Conservation (phyloP, 352 stramenopile genomes). For the Phytophthora fragariae region DNA sequence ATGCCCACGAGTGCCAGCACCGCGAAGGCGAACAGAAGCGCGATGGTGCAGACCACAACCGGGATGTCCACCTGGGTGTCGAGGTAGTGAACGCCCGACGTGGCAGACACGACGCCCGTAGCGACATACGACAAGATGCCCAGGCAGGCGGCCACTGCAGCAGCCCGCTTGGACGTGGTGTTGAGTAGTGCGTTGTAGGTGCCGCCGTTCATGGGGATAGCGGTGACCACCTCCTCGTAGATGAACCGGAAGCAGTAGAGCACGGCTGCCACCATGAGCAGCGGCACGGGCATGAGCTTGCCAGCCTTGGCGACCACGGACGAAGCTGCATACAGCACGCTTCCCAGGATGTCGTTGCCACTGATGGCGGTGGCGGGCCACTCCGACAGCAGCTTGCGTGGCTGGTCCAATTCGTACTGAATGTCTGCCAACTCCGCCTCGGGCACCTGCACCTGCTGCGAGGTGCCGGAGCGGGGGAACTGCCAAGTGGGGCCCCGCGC, state of each 20-base stretch:
- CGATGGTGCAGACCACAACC: slow-evolving; percentile 44
- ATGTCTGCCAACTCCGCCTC: slow-evolving; percentile 41
- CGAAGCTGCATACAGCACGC: slow-evolving; percentile 69
- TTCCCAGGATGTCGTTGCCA: slow-evolving; percentile 91
- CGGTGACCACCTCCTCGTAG: slow-evolving; percentile 88
- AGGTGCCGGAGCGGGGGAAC: slow-evolving; percentile 40
- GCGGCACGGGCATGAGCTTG: slow-evolving; percentile 78
- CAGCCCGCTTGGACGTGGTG: slow-evolving; percentile 84
- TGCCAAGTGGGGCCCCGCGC: slow-evolving; percentile 38
- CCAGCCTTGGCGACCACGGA: slow-evolving; percentile 56
- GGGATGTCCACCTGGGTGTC: slow-evolving; percentile 64
- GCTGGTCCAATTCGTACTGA: slow-evolving; percentile 31
- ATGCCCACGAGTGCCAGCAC: slow-evolving; percentile 81
- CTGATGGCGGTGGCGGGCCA: slow-evolving; percentile 87
- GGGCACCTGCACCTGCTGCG: slow-evolving; percentile 38
- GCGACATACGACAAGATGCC: slow-evolving; percentile 92
- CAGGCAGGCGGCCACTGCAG: slow-evolving; percentile 77
- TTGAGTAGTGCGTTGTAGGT: slow-evolving; percentile 92
- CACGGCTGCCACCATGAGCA: slow-evolving; percentile 70
- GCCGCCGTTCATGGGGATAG: slow-evolving; percentile 88
- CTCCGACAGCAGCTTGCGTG: slow-evolving; percentile 51
- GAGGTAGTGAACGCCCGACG: slow-evolving; percentile 80
- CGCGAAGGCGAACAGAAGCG: slow-evolving; percentile 79
- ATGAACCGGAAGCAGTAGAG: slow-evolving; percentile 78
- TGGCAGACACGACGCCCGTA: slow-evolving; percentile 69